Evolutionary conservation across 352 stramenopile species (phyloP).

Genomic region (Phytopythium montanum): DNA sequence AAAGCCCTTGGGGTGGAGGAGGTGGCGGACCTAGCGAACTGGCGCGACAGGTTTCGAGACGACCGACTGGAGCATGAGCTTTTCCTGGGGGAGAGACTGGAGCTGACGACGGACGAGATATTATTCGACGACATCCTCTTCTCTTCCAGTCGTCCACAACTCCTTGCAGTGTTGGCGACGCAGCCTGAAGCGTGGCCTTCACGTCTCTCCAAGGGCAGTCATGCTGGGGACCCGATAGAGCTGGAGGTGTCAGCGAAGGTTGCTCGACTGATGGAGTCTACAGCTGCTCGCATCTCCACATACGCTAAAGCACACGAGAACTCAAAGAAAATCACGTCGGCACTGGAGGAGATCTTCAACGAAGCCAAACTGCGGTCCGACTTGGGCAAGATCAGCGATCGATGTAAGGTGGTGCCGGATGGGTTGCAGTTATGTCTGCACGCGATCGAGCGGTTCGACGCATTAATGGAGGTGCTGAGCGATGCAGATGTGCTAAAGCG

Average conservation of each 20-base stretch:
- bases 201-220: not conserved
- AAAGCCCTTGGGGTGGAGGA: not conserved
- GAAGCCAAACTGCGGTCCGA: too few species aligned
- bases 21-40: not conserved
- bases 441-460: not conserved
- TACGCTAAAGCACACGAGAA: not conserved
- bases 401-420: not conserved
- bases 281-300: not conserved
- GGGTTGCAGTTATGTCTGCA: not conserved
- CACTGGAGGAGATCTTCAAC: not conserved
- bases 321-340: not conserved
- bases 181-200: not conserved
- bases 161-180: not conserved
- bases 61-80: not conserved
- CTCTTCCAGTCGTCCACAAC: not conserved
- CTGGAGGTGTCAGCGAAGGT: not conserved
- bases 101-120: not conserved
- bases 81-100: not conserved
- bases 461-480: not conserved
- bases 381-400: not conserved
- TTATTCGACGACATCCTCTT: not conserved
- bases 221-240: not conserved
- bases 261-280: not conserved
- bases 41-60: not conserved
- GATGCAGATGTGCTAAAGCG: not conserved